Percentiles rank a stretch among this genome's conserved stretches.
These are phyloP conservation scores for Globisporangium parvum DNA, from an alignment of 352 stramenopile species.

Conservation along the genomic window DNA sequence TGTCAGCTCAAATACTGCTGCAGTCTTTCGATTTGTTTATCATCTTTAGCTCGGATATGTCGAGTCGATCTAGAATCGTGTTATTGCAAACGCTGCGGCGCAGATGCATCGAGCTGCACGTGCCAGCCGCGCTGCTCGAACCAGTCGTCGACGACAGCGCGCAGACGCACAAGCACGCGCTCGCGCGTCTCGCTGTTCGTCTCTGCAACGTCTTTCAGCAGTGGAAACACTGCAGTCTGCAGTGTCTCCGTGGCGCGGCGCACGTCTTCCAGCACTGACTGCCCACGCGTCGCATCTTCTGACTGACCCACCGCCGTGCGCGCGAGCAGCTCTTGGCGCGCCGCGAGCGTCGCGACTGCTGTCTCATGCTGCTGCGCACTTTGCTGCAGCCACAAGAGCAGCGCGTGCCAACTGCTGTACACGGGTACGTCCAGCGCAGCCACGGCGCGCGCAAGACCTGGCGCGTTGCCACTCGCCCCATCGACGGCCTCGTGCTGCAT, in stretches of 20 bases:
- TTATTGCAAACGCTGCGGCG: too few relatives aligned
- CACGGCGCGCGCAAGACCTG: constrained; percentile 13
- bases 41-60: too few relatives aligned
- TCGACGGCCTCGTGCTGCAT: constrained; percentile 7
- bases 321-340: constrained; percentile 12
- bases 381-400: constrained; percentile 15
- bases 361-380: background rate
- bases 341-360: background rate
- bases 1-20: too few relatives aligned
- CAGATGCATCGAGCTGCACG: constrained; percentile 1
- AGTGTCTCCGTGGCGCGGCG: constrained; percentile 11
- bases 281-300: constrained; percentile 7
- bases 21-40: too few relatives aligned
- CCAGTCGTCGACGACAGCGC: constrained; percentile 22
- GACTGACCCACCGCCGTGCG: constrained; percentile 18
- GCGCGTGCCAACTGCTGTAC: constrained; percentile 20
- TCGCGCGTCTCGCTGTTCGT: constrained; percentile 21
- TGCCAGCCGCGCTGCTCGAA: constrained; percentile 27
- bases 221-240: constrained; percentile 13
- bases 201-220: constrained; percentile 19
- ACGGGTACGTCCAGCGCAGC: constrained; percentile 12
- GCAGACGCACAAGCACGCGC: constrained; percentile 18
- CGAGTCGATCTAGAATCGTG: too few relatives aligned
- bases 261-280: constrained; percentile 15
- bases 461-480: background rate